A percentile compares a stretch with the other conserved stretches of the same genome.
phyloP scores from a whole-genome alignment of 2,329 filamentous ascomycete species.

The Cladophialophora yegresii region DNA sequence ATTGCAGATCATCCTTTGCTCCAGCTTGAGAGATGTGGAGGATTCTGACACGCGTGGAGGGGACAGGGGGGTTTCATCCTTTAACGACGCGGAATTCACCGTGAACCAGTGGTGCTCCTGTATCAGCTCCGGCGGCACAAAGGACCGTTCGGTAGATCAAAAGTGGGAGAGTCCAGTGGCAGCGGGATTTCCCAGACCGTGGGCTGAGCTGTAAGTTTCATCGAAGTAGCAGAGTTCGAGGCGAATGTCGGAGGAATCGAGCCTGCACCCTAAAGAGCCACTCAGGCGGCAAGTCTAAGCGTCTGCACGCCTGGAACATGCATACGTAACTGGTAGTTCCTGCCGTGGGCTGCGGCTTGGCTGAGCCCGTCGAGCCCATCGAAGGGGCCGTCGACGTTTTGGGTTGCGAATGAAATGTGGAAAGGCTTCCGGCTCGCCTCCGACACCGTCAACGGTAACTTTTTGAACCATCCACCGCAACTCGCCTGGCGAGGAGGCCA shows the following conservation, averaged over 20 bases:
- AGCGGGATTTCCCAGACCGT: not conserved
- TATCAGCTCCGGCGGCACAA: not conserved
- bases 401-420: not conserved
- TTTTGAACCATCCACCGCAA: not conserved
- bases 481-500: not conserved
- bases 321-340: not conserved
- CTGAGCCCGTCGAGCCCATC: too few relatives aligned
- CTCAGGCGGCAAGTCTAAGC: not conserved
- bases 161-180: not conserved
- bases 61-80: constrained; percentile 8
- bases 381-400: not conserved
- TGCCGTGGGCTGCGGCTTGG: not conserved
- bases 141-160: not conserved
- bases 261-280: not conserved
- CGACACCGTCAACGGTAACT: not conserved
- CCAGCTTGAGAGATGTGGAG: not conserved
- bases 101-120: not conserved
- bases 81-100: not conserved
- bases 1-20: not conserved
- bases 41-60: constrained; percentile 4
- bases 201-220: not conserved
- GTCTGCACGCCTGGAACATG: not conserved
- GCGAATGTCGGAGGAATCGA: not conserved
- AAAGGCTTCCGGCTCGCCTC: not conserved
- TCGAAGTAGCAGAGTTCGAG: not conserved